Percentiles rank a stretch among this genome's conserved stretches.
These are phyloP conservation scores for Trichosporon inkin DNA, from an alignment of 1,284 basidiomycete genomes.

Conservation along the genomic window DNA sequence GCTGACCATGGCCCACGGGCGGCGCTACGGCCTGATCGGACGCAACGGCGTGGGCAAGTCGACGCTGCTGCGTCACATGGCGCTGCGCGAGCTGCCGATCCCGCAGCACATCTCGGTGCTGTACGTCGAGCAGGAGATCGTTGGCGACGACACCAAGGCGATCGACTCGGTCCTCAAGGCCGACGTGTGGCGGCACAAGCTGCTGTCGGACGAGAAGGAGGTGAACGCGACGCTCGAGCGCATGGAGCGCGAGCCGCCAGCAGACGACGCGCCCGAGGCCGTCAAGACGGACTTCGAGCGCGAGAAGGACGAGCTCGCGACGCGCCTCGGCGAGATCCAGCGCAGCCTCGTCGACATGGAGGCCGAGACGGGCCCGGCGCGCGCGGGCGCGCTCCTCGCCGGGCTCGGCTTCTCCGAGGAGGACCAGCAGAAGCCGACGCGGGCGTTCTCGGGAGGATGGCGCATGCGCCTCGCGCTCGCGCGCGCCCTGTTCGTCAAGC, in stretches of 20 bases:
- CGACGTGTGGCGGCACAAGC: slow-evolving; percentile 85
- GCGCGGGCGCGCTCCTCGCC: slow-evolving; percentile 83
- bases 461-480: slow-evolving; percentile 97
- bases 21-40: slow-evolving; percentile 70
- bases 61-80: slow-evolving; percentile 91
- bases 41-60: slow-evolving; percentile 91
- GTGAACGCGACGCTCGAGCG: slow-evolving; percentile 57
- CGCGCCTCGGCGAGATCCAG: slow-evolving; percentile 87
- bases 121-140: slow-evolving; percentile 94
- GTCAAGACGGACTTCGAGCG: slow-evolving; percentile 73
- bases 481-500: slow-evolving; percentile 91
- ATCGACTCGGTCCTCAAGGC: slow-evolving; percentile 93
- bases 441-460: slow-evolving; percentile 97
- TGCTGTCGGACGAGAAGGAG: slow-evolving; percentile 22
- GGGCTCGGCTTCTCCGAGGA: slow-evolving; percentile 87
- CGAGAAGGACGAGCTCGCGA: slow-evolving; percentile 74
- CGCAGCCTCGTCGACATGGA: slow-evolving; percentile 91
- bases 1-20: slow-evolving; percentile 81
- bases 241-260: slow-evolving; percentile 56
- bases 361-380: slow-evolving; percentile 89
- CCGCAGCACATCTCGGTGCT: slow-evolving; percentile 92
- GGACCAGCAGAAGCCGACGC: slow-evolving; percentile 78
- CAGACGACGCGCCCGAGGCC: slow-evolving; percentile 55
- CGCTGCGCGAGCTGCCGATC: slow-evolving; percentile 89
- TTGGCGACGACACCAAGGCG: slow-evolving; percentile 89